Base-by-base conservation (phyloP, 345 rosid genomes). In the Populus deltoides region DNA sequence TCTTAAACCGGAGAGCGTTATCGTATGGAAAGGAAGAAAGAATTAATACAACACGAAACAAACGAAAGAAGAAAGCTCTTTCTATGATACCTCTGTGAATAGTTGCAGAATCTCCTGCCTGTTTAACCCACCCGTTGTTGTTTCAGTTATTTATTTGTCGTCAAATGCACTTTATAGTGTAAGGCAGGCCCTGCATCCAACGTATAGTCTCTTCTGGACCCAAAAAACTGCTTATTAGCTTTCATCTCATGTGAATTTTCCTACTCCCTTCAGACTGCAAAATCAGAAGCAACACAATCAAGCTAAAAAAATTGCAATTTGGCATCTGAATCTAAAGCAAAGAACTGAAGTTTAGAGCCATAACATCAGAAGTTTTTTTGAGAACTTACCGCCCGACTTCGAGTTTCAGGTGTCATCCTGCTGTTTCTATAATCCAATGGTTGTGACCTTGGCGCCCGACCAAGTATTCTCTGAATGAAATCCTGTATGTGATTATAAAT, bases 401-500 rank as follows among this genome's bases (percentile, higher is more conserved):
- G 55, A 8, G 74, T 66, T 55, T 66, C 1, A 4, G 25, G 63
- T 43, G 68, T 31, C 35, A 79, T 35, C 71, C 71, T 72, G 29
- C 15, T 65, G 63, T 71, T 51, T 45, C 75, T 71, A 65, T 49
- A 62, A 45, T 77, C 81, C 20, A 71, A 67, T 24, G 74, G 29
- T 18, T 13, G 78, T 45, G 80, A 75, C 77, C 77, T 77, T 24
- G 51, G 83, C 22, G 77, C 27, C 27, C 31, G 65, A 49, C 75
- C 72, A 18, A 74, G 61, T 66, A 74, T 57, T 75, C 87, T 84
- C 47, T 41, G 76, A 12, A 77, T 69, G 51, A 84, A 72, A 24
- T 75, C 89, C 35, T 84, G 83, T 18, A 74, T 18, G 67, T 86
- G 87, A 71, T 85, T 81, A 71, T 81, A 80, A 62, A 71, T 86